phyloP scores from a whole-genome alignment of 306 rosid genomes.

The Vigna hirtella region DNA sequence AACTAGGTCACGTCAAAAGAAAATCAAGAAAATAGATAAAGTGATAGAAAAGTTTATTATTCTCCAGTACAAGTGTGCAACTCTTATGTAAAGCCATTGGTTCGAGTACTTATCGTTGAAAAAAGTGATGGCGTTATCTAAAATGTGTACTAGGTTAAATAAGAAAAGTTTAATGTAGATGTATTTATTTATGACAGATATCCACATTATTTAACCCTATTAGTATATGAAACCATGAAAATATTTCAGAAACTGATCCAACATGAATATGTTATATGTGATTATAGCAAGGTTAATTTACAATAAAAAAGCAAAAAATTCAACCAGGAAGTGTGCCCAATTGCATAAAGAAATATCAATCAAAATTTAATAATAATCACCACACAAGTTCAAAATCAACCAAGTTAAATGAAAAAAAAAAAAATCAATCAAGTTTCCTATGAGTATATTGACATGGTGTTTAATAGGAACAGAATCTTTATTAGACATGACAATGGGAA shows the following conservation, averaged over 20 bases:
- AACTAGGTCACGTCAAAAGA: not conserved
- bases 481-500: not conserved
- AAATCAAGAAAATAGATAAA: not conserved
- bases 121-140: conserved; percentile 1
- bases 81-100: conserved; percentile 21
- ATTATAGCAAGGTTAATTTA: conserved; percentile 28
- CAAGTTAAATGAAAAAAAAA: conserved; percentile 18
- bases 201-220: conserved; percentile 5
- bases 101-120: not conserved
- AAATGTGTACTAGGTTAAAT: conserved; percentile 29
- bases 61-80: not conserved
- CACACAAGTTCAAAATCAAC: conserved; percentile 19
- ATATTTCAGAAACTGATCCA: too few species aligned
- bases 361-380: not conserved
- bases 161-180: conserved; percentile 21
- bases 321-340: not conserved
- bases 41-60: conserved; percentile 5
- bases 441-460: not conserved
- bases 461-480: conserved; percentile 17
- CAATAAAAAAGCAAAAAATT: not conserved
- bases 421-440: conserved; percentile 8
- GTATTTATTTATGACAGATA: conserved; percentile 15
- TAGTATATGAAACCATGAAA: conserved; percentile 3
- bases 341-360: too few species aligned
- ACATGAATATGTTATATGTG: not conserved